Evolutionary conservation across 2,329 filamentous ascomycete genomes (phyloP).

Genomic region (Pestalotiopsis sp.): DNA sequence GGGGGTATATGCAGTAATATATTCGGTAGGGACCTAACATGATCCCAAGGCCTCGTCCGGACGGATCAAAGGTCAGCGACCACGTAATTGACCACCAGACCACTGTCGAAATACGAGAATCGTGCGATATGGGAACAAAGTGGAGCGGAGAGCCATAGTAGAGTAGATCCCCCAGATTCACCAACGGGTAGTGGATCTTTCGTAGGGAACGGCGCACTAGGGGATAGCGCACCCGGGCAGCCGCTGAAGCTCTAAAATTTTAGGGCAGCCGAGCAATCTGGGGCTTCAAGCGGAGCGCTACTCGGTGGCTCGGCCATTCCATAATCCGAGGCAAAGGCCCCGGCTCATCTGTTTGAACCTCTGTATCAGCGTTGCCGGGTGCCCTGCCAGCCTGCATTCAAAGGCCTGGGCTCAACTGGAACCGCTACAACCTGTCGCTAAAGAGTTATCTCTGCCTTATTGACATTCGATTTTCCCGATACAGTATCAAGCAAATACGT

Average conservation of each 20-base stretch:
- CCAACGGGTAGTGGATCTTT: not conserved
- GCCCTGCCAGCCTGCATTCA: not conserved
- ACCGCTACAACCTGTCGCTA: not conserved
- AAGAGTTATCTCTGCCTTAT: not conserved
- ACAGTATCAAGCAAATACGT: not conserved
- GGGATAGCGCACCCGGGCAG: not conserved
- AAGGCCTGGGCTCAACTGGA: not conserved
- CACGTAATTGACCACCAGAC: not conserved
- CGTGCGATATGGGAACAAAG: not conserved
- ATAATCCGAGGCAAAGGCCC: not conserved
- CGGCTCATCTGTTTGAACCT: not conserved
- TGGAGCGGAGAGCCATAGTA: constrained; percentile 6
- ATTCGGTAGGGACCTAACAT: constrained; percentile 17
- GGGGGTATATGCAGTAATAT: constrained; percentile 8
- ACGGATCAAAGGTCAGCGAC: not conserved
- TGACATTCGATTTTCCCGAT: not conserved
- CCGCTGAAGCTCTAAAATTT: not conserved
- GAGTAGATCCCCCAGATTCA: constrained; percentile 1
- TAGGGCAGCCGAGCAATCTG: not conserved
- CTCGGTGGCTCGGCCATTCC: not conserved
- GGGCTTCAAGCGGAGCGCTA: not conserved
- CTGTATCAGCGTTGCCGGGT: too few species aligned
- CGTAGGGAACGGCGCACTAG: constrained; percentile 5
- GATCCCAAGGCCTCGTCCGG: not conserved
- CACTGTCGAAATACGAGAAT: not conserved